These are phyloP conservation scores for Clonostachys rhizophaga DNA, from an alignment of 2,329 filamentous ascomycete species.

Conservation along the genomic window DNA sequence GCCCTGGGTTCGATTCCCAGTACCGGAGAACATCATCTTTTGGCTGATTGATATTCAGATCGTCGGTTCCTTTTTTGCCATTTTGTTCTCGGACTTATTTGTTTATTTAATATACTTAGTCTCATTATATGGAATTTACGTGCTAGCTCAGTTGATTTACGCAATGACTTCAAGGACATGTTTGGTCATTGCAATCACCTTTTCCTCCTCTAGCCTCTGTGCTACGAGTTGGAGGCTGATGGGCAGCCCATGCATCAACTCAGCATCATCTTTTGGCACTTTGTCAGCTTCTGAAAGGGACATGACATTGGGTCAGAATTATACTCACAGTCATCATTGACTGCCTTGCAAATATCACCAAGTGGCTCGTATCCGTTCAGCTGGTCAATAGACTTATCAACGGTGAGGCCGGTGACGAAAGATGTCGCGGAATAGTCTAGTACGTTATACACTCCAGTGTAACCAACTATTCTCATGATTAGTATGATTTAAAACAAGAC, in stretches of 20 bases:
- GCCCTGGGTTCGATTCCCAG: constrained; percentile 11
- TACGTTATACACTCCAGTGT: not conserved
- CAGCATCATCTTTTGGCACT: constrained; percentile 7
- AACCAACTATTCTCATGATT: not conserved
- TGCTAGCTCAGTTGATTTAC: too few species aligned
- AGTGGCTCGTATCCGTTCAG: constrained; percentile 10
- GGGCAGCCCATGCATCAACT: constrained; percentile 14
- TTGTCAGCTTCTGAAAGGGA: not conserved
- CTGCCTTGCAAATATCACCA: constrained; percentile 9
- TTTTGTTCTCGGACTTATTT: too few species aligned
- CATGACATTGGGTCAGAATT: constrained; percentile 4
- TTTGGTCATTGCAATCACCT: constrained; percentile 18
- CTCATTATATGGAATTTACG: too few species aligned
- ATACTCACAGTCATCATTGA: constrained; percentile 13
- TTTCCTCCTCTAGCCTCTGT: constrained; percentile 14
- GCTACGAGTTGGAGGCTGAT: constrained; percentile 16
- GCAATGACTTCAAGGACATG: not conserved
- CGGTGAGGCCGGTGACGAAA: constrained; percentile 18
- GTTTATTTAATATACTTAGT: too few species aligned
- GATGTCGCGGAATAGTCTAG: constrained; percentile 12
- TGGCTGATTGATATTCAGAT: too few species aligned
- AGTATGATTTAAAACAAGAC: not conserved
- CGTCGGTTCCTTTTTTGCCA: too few species aligned
- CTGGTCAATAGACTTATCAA: constrained; percentile 29
- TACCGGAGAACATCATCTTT: constrained; percentile 5